These are phyloP conservation scores for Paspalum vaginatum DNA, from an alignment of 176 grass and related monocot genomes.

Conservation along the genomic window DNA sequence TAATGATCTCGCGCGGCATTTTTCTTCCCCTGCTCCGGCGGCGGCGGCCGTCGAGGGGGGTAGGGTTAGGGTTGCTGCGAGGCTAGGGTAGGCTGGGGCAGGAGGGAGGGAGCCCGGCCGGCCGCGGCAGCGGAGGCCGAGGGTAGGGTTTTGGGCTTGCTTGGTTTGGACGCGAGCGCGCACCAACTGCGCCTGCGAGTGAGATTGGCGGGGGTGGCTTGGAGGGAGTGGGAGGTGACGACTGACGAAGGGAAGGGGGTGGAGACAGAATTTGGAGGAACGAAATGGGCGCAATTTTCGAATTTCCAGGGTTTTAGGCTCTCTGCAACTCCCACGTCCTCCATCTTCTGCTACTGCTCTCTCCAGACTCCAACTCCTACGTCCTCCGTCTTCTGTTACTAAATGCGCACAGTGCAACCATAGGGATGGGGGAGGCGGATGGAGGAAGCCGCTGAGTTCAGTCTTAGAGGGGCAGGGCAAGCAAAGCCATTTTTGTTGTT, in stretches of 20 bases:
- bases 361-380: no score
- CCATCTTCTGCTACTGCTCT: no score
- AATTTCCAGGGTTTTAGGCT: constrained; percentile 22
- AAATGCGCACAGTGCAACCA: no score
- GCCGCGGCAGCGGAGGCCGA: background rate
- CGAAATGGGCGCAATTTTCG: constrained; percentile 42
- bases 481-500: background rate
- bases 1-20: constrained; percentile 99
- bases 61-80: constrained; percentile 9
- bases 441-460: no score
- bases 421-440: no score
- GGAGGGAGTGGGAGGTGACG: constrained; percentile 2
- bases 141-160: constrained; percentile 46
- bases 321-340: no score
- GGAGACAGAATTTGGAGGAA: background rate
- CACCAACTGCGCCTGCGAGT: constrained; percentile 21
- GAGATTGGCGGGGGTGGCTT: background rate
- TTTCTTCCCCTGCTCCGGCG: background rate
- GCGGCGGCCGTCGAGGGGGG: background rate
- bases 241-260: background rate
- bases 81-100: background rate
- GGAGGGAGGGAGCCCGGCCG: background rate
- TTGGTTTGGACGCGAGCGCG: constrained; percentile 39
- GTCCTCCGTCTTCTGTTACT: no score
- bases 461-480: background rate